Base-by-base conservation (phyloP, 2,329 filamentous ascomycete genomes). In the Venturia aucupariae region DNA sequence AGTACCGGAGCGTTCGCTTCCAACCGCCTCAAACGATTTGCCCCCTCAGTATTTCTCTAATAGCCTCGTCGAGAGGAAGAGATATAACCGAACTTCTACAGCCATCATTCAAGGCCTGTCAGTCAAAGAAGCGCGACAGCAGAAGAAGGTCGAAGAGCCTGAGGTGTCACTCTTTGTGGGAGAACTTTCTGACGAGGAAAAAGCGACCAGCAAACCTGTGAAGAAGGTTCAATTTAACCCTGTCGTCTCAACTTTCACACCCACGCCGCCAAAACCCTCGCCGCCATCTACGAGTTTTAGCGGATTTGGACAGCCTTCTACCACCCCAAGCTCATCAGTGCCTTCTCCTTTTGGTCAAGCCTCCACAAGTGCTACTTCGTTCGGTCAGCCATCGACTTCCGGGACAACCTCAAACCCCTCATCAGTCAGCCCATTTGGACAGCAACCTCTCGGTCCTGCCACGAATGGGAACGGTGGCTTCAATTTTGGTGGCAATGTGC, bases 81-180 rank as follows among this genome's bases (percentile, higher is more conserved):
- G 84, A 46, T 76, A 78, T 64, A 78, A 79, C 27, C 79, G 85
- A 68, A 80, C 77, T 1, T 72, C 85, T n/a, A 79, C 80, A 27
- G 81, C 84, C 10, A 73, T 87, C 35, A 81, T 86, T 63, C 78
- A 82, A 69, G 84, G 84, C 17, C 74, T 85, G 71, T 80, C 74
- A 55, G 78, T 86, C 57, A 74, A 75, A 55, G 77, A 82, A 68
- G 82, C 85, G 22, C 76, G 75, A 51, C 74, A 71, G 19, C 72
- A 77, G 55, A 80, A 80, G 10, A 76, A 84, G 74, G 73, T 86
- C 51, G 77, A 80, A n/a, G 73, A 74, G 10, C 72, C 69, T 62
- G 66, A 67, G 41, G 68, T 73, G 61, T 68, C 69, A 64, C 67
- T 73, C 24, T 73, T 73, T 62, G 62, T 70, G 17, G 65, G 67